Evolutionary conservation across 306 rosid species (phyloP).

Genomic region (Sphenostylis stenocarpa): DNA sequence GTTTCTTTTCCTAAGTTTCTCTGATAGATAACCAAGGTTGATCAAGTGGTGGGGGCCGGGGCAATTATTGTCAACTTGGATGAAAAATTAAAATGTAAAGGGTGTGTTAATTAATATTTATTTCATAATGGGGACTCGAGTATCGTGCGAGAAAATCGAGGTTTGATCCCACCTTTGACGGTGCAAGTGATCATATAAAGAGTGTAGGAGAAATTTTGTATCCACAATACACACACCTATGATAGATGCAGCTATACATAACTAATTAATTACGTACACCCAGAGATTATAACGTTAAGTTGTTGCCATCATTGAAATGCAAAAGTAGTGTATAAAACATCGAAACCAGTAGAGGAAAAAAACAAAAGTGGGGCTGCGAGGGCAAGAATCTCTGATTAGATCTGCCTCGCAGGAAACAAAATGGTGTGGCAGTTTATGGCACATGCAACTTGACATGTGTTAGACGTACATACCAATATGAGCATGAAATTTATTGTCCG

Average conservation of each 20-base stretch:
- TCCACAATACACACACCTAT: no score
- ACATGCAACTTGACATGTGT: slow-evolving; percentile 40
- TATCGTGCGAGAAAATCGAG: slow-evolving; percentile 10
- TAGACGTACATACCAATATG: slow-evolving; percentile 11
- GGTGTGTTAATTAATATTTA: neutral
- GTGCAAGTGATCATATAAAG: slow-evolving; percentile 18
- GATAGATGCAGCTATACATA: neutral
- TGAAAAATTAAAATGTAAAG: slow-evolving; percentile 15
- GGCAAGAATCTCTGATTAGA: slow-evolving; percentile 50
- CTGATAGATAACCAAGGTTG: neutral
- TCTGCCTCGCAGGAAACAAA: slow-evolving; percentile 20
- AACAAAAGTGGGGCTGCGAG: slow-evolving; percentile 3
- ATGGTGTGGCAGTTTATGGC: slow-evolving; percentile 36
- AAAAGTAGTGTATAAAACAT: neutral
- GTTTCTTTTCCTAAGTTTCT: neutral
- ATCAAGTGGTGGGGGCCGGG: slow-evolving; percentile 35
- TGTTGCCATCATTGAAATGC: slow-evolving; percentile 1
- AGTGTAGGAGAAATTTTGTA: neutral
- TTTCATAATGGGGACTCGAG: slow-evolving; percentile 27
- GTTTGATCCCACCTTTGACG: slow-evolving; percentile 11
- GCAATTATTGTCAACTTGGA: slow-evolving; percentile 30
- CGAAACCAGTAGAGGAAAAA: neutral
- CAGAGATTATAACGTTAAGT: neutral
- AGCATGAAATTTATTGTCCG: slow-evolving; percentile 28
- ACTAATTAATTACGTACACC: neutral